Percentiles rank a stretch among this genome's conserved stretches.
phyloP scores from a whole-genome alignment of 1,284 basidiomycete genomes.

The Porogramme epimiltina region DNA sequence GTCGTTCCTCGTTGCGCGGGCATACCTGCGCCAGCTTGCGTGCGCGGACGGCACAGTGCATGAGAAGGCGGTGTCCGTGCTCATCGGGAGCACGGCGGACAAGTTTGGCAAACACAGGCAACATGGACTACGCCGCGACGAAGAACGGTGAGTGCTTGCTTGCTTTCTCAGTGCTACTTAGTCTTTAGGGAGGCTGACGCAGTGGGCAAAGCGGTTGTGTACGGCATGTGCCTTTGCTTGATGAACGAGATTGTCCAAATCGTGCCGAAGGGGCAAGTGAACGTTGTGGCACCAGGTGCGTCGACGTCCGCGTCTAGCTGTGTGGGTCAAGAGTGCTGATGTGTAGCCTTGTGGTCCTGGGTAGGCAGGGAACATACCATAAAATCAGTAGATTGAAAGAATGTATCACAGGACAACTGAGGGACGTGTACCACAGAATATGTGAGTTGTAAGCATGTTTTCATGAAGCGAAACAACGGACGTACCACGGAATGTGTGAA shows the following conservation, averaged over 20 bases:
- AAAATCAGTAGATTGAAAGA: no score
- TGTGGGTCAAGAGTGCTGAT: not conserved
- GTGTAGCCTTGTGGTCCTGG: no score
- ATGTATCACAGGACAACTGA: no score
- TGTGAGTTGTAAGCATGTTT: no score
- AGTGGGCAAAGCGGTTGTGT: constrained; percentile 60
- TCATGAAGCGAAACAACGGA: no score
- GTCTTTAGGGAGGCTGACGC: constrained; percentile 11
- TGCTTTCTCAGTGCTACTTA: not conserved
- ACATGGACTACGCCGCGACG: constrained; percentile 62
- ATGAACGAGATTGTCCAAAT: constrained; percentile 83
- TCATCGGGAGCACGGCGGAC: constrained; percentile 73
- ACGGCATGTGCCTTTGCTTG: constrained; percentile 66
- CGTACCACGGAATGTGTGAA: no score
- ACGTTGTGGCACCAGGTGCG: constrained; percentile 56
- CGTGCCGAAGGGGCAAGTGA: constrained; percentile 68
- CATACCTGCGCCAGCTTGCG: constrained; percentile 55
- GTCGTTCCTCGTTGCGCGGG: constrained; percentile 65
- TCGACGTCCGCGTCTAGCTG: not conserved
- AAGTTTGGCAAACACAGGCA: constrained; percentile 69
- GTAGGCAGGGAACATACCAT: no score
- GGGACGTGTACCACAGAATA: no score
- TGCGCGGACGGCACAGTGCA: constrained; percentile 41
- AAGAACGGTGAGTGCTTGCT: constrained; percentile 31
- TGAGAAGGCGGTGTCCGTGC: constrained; percentile 58